Conservation (phyloP, 192 early-diverging fungal species). For the Chytriomyces sp. region DNA sequence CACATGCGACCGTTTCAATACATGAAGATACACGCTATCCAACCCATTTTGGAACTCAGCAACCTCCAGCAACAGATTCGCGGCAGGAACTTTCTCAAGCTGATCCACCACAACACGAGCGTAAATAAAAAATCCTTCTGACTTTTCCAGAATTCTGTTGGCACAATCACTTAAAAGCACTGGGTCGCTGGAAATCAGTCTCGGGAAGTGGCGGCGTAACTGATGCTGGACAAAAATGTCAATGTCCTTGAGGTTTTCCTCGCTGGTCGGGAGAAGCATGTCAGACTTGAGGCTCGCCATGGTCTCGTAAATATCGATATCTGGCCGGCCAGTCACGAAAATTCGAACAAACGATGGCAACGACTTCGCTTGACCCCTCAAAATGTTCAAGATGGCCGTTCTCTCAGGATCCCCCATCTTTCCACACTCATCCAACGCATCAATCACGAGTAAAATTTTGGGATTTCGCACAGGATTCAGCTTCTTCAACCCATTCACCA, state of each 20-base stretch:
- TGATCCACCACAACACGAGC: slow-evolving; percentile 4
- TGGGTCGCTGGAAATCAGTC: not conserved
- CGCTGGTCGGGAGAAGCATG: slow-evolving; percentile 12
- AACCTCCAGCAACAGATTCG: not conserved
- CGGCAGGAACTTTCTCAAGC: not conserved
- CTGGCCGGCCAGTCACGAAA: slow-evolving; percentile 32
- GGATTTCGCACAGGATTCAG: not conserved
- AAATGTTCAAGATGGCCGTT: slow-evolving; percentile 8
- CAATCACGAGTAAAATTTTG: slow-evolving; percentile 29
- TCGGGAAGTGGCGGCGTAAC: not conserved
- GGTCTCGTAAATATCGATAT: slow-evolving; percentile 31
- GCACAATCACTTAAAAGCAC: not conserved
- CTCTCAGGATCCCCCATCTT: not conserved
- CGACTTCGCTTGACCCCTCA: not conserved
- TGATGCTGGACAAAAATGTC: not conserved
- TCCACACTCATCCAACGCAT: slow-evolving; percentile 36
- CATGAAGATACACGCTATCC: slow-evolving; percentile 6
- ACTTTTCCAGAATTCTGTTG: slow-evolving; percentile 15
- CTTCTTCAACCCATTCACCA: not conserved
- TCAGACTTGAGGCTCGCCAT: not conserved
- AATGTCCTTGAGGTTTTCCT: slow-evolving; percentile 12
- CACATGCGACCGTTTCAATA: not conserved
- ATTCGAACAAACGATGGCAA: slow-evolving; percentile 29
- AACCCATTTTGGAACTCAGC: not conserved
- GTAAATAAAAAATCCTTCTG: slow-evolving; percentile 38